Conservation (phyloP, 1,284 basidiomycete species). For the Porodaedalea pini region DNA sequence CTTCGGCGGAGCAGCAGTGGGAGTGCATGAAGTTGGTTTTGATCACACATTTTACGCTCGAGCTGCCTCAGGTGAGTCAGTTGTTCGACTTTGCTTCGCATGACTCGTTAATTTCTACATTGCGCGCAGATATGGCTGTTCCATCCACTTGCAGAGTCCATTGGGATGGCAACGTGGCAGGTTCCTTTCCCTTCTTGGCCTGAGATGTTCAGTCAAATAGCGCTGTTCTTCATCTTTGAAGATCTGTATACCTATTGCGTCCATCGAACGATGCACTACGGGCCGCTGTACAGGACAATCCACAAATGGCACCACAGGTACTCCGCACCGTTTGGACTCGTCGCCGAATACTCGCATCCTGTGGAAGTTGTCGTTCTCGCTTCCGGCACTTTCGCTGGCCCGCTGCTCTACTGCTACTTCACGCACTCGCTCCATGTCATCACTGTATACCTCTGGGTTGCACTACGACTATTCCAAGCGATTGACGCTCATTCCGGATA, state of each 20-base stretch:
- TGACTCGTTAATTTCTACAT: too few relatives aligned
- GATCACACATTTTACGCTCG: constrained; percentile 94
- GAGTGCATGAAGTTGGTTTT: constrained; percentile 94
- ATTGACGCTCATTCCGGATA: constrained; percentile 97
- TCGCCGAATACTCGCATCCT: constrained; percentile 96
- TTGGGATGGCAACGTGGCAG: constrained; percentile 90
- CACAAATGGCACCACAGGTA: constrained; percentile 99
- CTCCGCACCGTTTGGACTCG: constrained; percentile 94
- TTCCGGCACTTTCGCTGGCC: constrained; percentile 83
- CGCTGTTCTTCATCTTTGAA: constrained; percentile 94
- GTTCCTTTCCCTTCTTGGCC: constrained; percentile 82
- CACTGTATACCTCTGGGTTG: constrained; percentile 93
- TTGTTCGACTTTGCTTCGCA: not conserved
- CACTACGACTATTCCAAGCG: constrained; percentile 92
- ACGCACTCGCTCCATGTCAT: constrained; percentile 80
- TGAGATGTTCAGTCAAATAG: constrained; percentile 77
- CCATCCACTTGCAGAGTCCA: constrained; percentile 87
- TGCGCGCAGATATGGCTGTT: constrained; percentile 84
- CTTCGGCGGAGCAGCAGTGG: constrained; percentile 85
- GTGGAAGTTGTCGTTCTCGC: constrained; percentile 90
- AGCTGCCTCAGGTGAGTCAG: constrained; percentile 75
- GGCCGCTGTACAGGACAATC: constrained; percentile 91
- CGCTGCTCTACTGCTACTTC: constrained; percentile 80
- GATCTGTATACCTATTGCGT: constrained; percentile 88
- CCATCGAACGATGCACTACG: constrained; percentile 88